These are phyloP conservation scores for Crithidia fasciculata DNA, from an alignment of 208 protist species.

Conservation along the genomic window DNA sequence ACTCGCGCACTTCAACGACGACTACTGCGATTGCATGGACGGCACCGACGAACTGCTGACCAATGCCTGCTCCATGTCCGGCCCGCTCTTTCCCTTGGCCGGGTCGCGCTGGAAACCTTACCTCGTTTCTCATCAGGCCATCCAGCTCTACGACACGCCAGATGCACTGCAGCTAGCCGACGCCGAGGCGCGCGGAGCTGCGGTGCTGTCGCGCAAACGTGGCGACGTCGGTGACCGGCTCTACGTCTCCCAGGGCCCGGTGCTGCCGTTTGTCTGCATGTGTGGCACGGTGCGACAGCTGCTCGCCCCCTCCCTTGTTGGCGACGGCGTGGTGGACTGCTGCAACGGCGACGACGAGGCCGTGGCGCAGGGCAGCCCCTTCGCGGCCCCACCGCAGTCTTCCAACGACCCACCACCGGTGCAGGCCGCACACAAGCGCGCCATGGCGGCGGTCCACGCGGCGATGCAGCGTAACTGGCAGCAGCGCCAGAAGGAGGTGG, in stretches of 20 bases:
- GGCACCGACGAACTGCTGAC: conserved; percentile 80
- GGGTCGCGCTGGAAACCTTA: conserved; percentile 58
- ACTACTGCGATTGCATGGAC: conserved; percentile 89
- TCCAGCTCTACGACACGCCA: conserved; percentile 54
- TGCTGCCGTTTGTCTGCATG: conserved; percentile 61
- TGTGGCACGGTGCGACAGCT: conserved; percentile 34
- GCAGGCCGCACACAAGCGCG: not conserved
- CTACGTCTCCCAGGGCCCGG: conserved; percentile 40
- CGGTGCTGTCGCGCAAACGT: conserved; percentile 27
- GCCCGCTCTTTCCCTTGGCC: conserved; percentile 41
- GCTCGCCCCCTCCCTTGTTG: conserved; percentile 68
- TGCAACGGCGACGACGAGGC: conserved; percentile 72
- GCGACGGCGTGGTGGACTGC: conserved; percentile 80
- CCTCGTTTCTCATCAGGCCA: conserved; percentile 41
- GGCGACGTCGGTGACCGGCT: conserved; percentile 30
- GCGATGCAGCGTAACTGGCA: conserved; percentile 14
- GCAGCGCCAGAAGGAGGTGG: conserved; percentile 9
- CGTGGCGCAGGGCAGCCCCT: conserved; percentile 7
- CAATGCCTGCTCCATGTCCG: conserved; percentile 79
- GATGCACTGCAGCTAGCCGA: conserved; percentile 27
- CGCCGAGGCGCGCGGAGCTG: conserved; percentile 20
- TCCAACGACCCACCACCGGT: not conserved
- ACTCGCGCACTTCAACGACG: conserved; percentile 66
- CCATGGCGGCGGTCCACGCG: conserved; percentile 1
- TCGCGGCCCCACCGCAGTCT: not conserved